These are phyloP conservation scores for Hericium alpestre DNA, from an alignment of 768 basidiomycete species.

Conservation along the genomic window DNA sequence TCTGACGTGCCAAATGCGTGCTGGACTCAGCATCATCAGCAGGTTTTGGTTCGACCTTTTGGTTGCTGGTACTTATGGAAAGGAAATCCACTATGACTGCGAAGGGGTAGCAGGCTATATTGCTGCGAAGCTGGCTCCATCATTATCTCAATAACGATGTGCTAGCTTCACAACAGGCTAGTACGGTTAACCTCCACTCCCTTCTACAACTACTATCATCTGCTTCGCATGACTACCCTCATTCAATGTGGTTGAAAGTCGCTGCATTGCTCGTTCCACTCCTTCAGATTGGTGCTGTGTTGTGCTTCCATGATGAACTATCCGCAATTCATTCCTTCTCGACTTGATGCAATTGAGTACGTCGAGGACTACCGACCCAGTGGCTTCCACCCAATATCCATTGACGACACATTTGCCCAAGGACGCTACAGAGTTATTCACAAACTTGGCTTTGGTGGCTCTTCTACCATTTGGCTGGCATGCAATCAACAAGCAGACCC, in stretches of 20 bases:
- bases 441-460: conserved; percentile 36
- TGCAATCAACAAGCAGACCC: conserved; percentile 21
- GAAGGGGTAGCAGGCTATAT: no score
- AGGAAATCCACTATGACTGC: no score
- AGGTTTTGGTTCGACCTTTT: no score
- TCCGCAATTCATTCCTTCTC: neutral
- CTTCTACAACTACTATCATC: no score
- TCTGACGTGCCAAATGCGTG: no score
- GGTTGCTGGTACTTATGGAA: no score
- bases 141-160: no score
- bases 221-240: neutral
- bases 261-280: neutral
- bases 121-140: no score
- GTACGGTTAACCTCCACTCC: no score
- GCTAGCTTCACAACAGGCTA: no score
- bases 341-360: conserved; percentile 23
- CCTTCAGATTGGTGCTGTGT: neutral
- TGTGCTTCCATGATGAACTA: neutral
- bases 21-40: no score
- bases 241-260: conserved; percentile 14
- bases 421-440: conserved; percentile 38
- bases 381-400: conserved; percentile 40
- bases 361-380: conserved; percentile 40
- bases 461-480: conserved; percentile 32
- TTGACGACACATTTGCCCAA: conserved; percentile 37